Conservation (phyloP, 352 stramenopile genomes). For the Pythium myriotylum region DNA sequence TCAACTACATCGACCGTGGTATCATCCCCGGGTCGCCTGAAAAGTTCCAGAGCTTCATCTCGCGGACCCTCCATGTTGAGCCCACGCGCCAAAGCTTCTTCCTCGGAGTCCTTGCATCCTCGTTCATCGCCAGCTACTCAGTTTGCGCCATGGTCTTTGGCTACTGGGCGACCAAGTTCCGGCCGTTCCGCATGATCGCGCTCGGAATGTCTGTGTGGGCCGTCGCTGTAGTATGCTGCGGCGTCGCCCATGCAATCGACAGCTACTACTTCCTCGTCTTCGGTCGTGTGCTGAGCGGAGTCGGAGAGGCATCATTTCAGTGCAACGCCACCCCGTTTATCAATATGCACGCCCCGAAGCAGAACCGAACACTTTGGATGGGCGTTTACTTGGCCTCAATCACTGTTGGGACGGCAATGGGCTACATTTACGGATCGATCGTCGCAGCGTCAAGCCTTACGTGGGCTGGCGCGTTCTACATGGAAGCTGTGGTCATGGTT, state of each 20-base stretch:
- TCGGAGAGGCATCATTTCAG: conserved; percentile 93
- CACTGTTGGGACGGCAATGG: conserved; percentile 89
- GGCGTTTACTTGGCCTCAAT: conserved; percentile 93
- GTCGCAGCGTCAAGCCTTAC: conserved; percentile 58
- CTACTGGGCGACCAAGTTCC: conserved; percentile 86
- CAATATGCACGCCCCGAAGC: conserved; percentile 77
- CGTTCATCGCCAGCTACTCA: conserved; percentile 94
- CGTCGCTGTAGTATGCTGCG: conserved; percentile 87
- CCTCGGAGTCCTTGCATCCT: conserved; percentile 89
- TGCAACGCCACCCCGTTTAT: conserved; percentile 94
- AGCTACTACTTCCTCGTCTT: conserved; percentile 91
- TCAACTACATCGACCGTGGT: conserved; percentile 95
- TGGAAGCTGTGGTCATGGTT: conserved; percentile 87
- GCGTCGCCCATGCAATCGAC: conserved; percentile 66
- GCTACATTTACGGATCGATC: conserved; percentile 89
- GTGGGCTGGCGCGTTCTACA: conserved; percentile 86
- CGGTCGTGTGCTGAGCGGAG: conserved; percentile 85
- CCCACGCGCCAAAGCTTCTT: conserved; percentile 72
- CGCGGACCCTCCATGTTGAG: conserved; percentile 62
- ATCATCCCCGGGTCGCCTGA: conserved; percentile 94
- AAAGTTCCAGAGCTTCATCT: conserved; percentile 94
- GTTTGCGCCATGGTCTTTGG: conserved; percentile 91
- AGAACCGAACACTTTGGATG: conserved; percentile 85
- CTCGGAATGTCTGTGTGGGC: conserved; percentile 91
- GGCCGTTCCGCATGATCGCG: conserved; percentile 91